A percentile compares a stretch with the other conserved stretches of the same genome.
These are phyloP conservation scores for Elsinoe ampelina DNA, from an alignment of 2,329 filamentous ascomycete species.

Conservation along the genomic window DNA sequence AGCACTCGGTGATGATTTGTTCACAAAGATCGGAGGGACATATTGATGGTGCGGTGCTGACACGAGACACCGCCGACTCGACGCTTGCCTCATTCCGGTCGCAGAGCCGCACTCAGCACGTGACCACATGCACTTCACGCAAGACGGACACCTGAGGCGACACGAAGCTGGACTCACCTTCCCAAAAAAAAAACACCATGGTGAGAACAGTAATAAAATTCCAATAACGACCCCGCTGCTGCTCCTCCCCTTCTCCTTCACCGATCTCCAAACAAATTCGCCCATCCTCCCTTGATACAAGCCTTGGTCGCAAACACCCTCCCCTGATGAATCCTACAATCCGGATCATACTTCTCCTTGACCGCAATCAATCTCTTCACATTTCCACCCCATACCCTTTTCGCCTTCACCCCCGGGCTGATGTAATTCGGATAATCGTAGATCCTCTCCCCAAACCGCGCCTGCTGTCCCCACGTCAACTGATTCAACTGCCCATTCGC, in stretches of 20 bases:
- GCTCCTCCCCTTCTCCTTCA: neutral
- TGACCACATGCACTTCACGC: too few species aligned
- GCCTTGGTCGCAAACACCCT: constrained; percentile 14
- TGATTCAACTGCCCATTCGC: constrained; percentile 6
- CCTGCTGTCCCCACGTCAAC: constrained; percentile 13
- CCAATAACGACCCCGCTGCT: too few species aligned
- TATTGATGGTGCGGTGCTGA: too few species aligned
- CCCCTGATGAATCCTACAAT: constrained; percentile 14
- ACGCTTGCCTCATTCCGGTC: too few species aligned
- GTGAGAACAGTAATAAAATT: too few species aligned
- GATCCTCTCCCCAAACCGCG: neutral
- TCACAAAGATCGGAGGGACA: too few species aligned
- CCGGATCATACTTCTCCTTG: constrained; percentile 17
- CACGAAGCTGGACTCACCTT: too few species aligned
- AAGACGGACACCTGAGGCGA: too few species aligned
- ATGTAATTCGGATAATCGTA: constrained; percentile 17
- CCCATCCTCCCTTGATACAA: constrained; percentile 14
- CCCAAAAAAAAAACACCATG: too few species aligned
- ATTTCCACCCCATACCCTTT: constrained; percentile 14
- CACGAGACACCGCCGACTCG: too few species aligned
- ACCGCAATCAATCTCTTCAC: constrained; percentile 14
- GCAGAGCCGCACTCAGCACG: too few species aligned
- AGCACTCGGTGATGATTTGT: too few species aligned
- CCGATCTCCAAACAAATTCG: constrained; percentile 12
- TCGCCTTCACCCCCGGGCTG: constrained; percentile 12